These are phyloP conservation scores for Arctium minus DNA, from an alignment of 129 eudicot genomes.

Conservation along the genomic window DNA sequence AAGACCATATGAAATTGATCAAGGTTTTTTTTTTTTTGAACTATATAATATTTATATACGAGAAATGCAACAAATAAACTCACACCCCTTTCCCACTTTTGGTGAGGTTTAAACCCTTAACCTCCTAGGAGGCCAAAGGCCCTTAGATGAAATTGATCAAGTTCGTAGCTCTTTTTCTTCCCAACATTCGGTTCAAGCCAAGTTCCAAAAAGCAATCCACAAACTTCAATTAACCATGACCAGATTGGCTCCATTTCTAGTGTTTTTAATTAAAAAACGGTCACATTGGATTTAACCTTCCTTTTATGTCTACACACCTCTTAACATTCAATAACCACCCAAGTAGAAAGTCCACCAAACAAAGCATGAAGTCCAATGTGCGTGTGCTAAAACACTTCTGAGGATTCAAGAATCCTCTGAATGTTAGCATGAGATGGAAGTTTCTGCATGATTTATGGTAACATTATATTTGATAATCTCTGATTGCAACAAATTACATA, in stretches of 20 bases:
- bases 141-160: too few relatives aligned
- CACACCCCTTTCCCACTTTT: too few relatives aligned
- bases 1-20: too few relatives aligned
- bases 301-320: background rate
- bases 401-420: too few relatives aligned
- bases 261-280: background rate
- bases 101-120: too few relatives aligned
- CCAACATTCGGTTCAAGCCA: background rate
- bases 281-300: background rate
- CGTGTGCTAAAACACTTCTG: too few relatives aligned
- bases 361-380: background rate
- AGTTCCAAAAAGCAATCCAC: background rate
- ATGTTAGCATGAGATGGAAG: too few relatives aligned
- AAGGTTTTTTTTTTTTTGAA: too few relatives aligned
- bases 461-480: background rate
- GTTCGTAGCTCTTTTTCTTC: background rate
- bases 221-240: background rate
- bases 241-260: background rate
- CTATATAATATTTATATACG: too few relatives aligned
- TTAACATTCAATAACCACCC: background rate
- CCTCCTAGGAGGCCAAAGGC: too few relatives aligned
- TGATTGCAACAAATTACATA: background rate
- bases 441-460: background rate
- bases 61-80: too few relatives aligned
- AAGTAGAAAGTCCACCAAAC: background rate